phyloP scores from a whole-genome alignment of 805 yeast species.

The Vanderwaltozyma polyspora region DNA sequence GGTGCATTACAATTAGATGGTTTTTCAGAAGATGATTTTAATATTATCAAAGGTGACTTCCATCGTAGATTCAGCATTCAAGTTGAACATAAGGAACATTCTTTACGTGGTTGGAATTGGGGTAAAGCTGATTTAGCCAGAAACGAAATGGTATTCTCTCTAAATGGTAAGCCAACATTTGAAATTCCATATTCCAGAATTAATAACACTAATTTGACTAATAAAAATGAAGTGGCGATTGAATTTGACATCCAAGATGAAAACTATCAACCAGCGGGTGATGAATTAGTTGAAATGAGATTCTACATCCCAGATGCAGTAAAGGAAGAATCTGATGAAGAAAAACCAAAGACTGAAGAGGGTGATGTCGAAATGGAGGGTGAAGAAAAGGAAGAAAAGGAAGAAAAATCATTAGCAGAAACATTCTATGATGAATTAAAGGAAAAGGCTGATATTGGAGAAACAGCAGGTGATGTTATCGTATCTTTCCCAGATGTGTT shows the following conservation, averaged over 20 bases:
- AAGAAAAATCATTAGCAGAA: constrained; percentile 56
- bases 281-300: constrained; percentile 89
- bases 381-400: constrained; percentile 2
- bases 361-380: constrained; percentile 12
- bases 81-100: constrained; percentile 80
- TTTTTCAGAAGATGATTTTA: constrained; percentile 75
- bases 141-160: constrained; percentile 76
- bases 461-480: constrained; percentile 87
- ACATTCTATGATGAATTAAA: constrained; percentile 83
- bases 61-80: constrained; percentile 62
- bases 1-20: constrained; percentile 89
- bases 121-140: constrained; percentile 88
- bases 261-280: constrained; percentile 65
- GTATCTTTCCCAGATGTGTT: constrained; percentile 85
- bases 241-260: constrained; percentile 60
- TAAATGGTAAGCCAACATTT: constrained; percentile 80
- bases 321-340: constrained; percentile 31
- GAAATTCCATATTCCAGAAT: constrained; percentile 79
- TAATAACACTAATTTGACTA: constrained; percentile 77
- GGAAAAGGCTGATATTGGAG: constrained; percentile 90
- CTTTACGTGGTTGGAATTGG: constrained; percentile 99
- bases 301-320: constrained; percentile 87
- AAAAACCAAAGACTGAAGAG: constrained; percentile 1
- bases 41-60: constrained; percentile 69
- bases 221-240: constrained; percentile 86